Percentiles rank a stretch among this genome's conserved stretches.
Conservation (phyloP, 148 eudicot species). For the Tetragonia tetragonoides region DNA sequence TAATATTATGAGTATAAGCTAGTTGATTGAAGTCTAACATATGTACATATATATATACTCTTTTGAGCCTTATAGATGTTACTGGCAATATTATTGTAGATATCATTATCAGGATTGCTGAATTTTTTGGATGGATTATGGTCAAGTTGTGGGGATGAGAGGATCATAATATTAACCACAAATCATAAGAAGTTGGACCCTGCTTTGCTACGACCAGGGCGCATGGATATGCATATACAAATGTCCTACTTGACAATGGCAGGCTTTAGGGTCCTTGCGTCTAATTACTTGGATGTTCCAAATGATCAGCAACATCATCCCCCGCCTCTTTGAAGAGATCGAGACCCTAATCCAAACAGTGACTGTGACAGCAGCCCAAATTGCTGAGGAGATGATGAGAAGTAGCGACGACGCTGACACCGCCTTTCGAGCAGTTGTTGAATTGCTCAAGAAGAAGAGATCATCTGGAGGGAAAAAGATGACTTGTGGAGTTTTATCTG, state of each 20-base stretch:
- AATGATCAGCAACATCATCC: slow-evolving; percentile 15
- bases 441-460: slow-evolving; percentile 34
- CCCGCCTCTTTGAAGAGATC: slow-evolving; percentile 34
- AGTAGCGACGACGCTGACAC: slow-evolving; percentile 35
- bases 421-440: slow-evolving; percentile 36
- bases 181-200: slow-evolving; percentile 50
- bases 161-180: slow-evolving; percentile 51
- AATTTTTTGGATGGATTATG: slow-evolving; percentile 51
- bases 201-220: slow-evolving; percentile 46
- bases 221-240: slow-evolving; percentile 53
- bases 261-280: slow-evolving; percentile 40
- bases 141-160: slow-evolving; percentile 53
- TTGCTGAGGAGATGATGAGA: slow-evolving; percentile 58
- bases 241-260: slow-evolving; percentile 44
- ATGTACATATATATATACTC: background rate
- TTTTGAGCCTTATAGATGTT: background rate
- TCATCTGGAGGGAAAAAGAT: background rate
- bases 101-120: slow-evolving; percentile 34
- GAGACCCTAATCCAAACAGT: slow-evolving; percentile 24
- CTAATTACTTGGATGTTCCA: slow-evolving; percentile 38
- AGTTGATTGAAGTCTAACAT: too few relatives aligned
- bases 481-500: background rate
- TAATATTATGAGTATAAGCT: too few relatives aligned
- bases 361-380: slow-evolving; percentile 50
- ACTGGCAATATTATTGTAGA: too few relatives aligned